Percentiles rank a stretch among this genome's conserved stretches.
Evolutionary conservation across 768 basidiomycete genomes (phyloP).

Genomic region (Auriculariales sp.): DNA sequence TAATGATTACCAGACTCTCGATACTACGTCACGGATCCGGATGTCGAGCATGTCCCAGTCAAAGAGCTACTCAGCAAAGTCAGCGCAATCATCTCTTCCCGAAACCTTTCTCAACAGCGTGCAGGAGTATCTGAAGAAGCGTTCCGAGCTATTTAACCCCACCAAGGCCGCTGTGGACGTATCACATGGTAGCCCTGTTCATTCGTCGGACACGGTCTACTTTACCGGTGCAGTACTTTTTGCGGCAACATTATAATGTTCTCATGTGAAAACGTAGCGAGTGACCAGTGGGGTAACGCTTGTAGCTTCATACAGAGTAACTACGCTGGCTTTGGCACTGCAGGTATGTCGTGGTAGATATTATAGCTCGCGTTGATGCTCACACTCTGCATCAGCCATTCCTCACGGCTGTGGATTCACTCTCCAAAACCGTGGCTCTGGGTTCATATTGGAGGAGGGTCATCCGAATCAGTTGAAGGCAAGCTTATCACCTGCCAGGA

Average conservation of each 20-base stretch:
- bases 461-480: constrained; percentile 82
- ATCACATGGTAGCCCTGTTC: constrained; percentile 63
- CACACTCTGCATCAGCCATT: constrained; percentile 38
- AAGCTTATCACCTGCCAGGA: constrained; percentile 2
- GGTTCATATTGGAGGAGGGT: constrained; percentile 62
- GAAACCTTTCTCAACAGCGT: not conserved
- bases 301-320: constrained; percentile 86
- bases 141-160: constrained; percentile 71
- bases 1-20: constrained; percentile 43
- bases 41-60: constrained; percentile 62
- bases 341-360: constrained; percentile 28
- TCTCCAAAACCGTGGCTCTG: constrained; percentile 83
- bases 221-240: constrained; percentile 51
- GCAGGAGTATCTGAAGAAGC: constrained; percentile 68
- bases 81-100: constrained; percentile 2
- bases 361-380: not conserved
- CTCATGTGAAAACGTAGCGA: constrained; percentile 27
- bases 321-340: constrained; percentile 85
- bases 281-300: constrained; percentile 80
- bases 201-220: constrained; percentile 89
- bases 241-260: not conserved
- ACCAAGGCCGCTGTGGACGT: constrained; percentile 47
- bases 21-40: constrained; percentile 88
- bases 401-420: constrained; percentile 95
- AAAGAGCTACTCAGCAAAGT: constrained; percentile 77